Percentiles rank a stretch among this genome's conserved stretches.
Evolutionary conservation across 108 stramenopile species (phyloP).

Genomic region (Schizochytrium sp.): DNA sequence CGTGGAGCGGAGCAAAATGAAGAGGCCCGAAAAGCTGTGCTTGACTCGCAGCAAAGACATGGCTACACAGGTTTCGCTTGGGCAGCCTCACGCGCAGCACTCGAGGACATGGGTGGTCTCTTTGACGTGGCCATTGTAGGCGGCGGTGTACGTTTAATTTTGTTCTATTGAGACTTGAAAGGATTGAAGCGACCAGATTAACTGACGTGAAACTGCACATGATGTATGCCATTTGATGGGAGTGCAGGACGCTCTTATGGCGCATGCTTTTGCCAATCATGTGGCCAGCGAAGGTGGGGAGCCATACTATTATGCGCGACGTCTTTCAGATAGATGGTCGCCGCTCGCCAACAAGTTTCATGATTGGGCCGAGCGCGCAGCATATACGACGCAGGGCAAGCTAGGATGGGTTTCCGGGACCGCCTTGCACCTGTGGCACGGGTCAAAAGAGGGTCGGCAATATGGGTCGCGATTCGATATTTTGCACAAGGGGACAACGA

Average conservation of each 20-base stretch:
- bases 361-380: not conserved
- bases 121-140: not conserved
- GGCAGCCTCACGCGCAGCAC: not conserved
- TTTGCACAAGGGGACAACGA: not conserved
- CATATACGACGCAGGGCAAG: not conserved
- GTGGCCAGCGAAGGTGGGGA: not conserved
- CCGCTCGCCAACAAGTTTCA: not conserved
- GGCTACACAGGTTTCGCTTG: constrained; percentile 3
- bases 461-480: not conserved
- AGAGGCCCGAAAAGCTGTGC: not conserved
- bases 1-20: not conserved
- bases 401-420: not conserved
- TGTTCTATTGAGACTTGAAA: too few relatives aligned
- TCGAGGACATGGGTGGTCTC: not conserved
- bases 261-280: not conserved
- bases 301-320: not conserved
- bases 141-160: not conserved
- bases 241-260: not conserved
- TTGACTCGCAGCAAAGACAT: not conserved
- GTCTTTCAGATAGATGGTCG: not conserved
- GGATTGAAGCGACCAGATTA: too few relatives aligned
- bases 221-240: not conserved
- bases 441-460: not conserved
- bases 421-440: not conserved
- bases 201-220: not conserved